Base-by-base conservation (phyloP, 768 basidiomycete species). In the Boletellus ananas region DNA sequence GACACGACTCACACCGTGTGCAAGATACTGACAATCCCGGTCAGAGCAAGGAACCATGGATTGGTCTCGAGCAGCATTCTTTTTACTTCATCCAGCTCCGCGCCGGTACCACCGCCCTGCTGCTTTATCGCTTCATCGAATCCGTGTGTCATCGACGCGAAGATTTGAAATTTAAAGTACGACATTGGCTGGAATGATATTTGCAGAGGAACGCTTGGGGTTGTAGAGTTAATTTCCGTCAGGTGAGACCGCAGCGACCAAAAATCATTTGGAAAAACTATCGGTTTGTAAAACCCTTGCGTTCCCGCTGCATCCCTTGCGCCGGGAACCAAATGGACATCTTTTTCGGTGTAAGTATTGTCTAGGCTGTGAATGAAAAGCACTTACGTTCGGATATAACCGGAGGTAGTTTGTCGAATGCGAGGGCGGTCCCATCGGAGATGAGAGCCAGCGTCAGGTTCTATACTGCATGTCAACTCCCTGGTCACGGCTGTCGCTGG, bases 81-180 rank as follows among this genome's bases (percentile, higher is more conserved):
- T 73, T 99, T 99, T 59, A 99, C 71, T 72, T 97, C 95, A 66
- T 99, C 95, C 37, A 98, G 67, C 65, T 98, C 95, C 25, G 82
- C 79, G 11, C 73, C 73, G 25, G 75, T 74, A 2, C 73, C 72
- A 13, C 76, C 77, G 17, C 85, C 83, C 59, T 88, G 84, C 54
- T 85, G 79, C 64, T 85, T 83, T n/a, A 82, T 78, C 16, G 90
- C 89, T 66, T 94, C 89, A 38, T 90, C 83, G 67, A 97, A 94
- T 3, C 91, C 85, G 43, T 82, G 82, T 23, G 88, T 85, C 82
- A 97, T 82, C 2, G 85, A 79, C 0, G 90, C 82, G 62, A 87
- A 92, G 11, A 94, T 64, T 61, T 93, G 87, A 74, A 94, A 94
- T 68, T 94, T 94, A 67, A 86, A 76, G 63, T 83, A 85, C 9